Percentiles rank a stretch among this genome's conserved stretches.
These are phyloP conservation scores for Penicillium sp. DNA, from an alignment of 2,329 filamentous ascomycete species.

Conservation along the genomic window DNA sequence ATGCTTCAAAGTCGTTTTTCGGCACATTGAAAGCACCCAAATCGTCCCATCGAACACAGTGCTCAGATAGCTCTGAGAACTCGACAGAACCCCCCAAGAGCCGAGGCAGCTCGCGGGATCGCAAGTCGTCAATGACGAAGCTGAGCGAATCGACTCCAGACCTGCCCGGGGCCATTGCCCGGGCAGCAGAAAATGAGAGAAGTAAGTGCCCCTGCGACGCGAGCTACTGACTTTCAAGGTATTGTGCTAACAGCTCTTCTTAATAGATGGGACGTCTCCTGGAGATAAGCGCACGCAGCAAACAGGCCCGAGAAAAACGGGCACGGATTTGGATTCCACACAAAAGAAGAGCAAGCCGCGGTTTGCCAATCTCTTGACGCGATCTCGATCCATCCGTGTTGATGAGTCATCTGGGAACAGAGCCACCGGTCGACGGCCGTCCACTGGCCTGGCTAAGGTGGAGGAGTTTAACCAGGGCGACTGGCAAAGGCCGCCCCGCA, in stretches of 20 bases:
- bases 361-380: constrained; percentile 43
- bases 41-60: constrained; percentile 41
- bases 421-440: constrained; percentile 35
- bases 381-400: constrained; percentile 43
- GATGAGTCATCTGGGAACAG: constrained; percentile 39
- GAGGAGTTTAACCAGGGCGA: constrained; percentile 34
- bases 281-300: constrained; percentile 23
- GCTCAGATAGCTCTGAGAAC: constrained; percentile 39
- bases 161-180: constrained; percentile 32
- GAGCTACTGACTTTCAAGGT: neutral
- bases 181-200: constrained; percentile 26
- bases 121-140: constrained; percentile 34
- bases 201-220: constrained; percentile 17
- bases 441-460: constrained; percentile 37
- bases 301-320: constrained; percentile 24
- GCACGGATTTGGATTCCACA: constrained; percentile 27
- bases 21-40: constrained; percentile 46
- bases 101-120: constrained; percentile 44
- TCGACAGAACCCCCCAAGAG: constrained; percentile 39
- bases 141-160: constrained; percentile 43
- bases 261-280: constrained; percentile 18
- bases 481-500: constrained; percentile 51
- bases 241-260: constrained; percentile 7
- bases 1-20: constrained; percentile 46
- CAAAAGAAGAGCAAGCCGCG: constrained; percentile 43